These are phyloP conservation scores for Prunus kanzakura DNA, from an alignment of 306 rosid species.

Conservation along the genomic window DNA sequence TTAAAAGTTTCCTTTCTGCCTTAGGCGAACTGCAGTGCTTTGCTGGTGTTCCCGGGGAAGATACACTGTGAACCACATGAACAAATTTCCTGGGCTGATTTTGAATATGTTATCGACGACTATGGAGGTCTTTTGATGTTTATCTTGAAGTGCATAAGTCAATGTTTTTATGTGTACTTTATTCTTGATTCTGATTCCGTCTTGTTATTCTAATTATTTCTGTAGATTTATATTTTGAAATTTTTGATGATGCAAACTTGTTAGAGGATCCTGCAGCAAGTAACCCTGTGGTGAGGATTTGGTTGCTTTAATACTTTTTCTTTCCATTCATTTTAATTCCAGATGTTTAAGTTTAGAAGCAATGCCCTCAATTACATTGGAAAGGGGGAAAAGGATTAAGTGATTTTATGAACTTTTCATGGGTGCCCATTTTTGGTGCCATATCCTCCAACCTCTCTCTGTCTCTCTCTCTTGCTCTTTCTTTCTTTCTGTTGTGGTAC, in stretches of 20 bases:
- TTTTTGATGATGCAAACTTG: constrained; percentile 72
- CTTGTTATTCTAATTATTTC: constrained; percentile 7
- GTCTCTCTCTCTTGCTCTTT: neutral
- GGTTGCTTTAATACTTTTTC: constrained; percentile 9
- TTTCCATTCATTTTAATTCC: neutral
- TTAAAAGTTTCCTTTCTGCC: constrained; percentile 30
- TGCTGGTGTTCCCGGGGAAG: constrained; percentile 78
- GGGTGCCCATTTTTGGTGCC: neutral
- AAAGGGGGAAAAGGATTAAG: neutral
- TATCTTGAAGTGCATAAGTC: constrained; percentile 19
- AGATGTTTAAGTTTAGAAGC: neutral
- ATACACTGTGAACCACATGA: constrained; percentile 94
- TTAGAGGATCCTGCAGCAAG: constrained; percentile 70
- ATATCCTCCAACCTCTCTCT: neutral
- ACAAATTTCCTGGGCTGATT: constrained; percentile 30
- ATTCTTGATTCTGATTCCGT: neutral
- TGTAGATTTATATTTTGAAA: constrained; percentile 71
- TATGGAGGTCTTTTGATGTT: constrained; percentile 20
- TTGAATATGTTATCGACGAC: constrained; percentile 14
- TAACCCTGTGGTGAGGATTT: constrained; percentile 81
- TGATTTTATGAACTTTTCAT: neutral
- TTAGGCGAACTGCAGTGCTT: constrained; percentile 72
- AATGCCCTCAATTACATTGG: neutral
- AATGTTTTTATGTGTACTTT: neutral
- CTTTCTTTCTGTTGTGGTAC: neutral